Evolutionary conservation across 2,329 filamentous ascomycete species (phyloP).

Genomic region (Talaromyces sp.): DNA sequence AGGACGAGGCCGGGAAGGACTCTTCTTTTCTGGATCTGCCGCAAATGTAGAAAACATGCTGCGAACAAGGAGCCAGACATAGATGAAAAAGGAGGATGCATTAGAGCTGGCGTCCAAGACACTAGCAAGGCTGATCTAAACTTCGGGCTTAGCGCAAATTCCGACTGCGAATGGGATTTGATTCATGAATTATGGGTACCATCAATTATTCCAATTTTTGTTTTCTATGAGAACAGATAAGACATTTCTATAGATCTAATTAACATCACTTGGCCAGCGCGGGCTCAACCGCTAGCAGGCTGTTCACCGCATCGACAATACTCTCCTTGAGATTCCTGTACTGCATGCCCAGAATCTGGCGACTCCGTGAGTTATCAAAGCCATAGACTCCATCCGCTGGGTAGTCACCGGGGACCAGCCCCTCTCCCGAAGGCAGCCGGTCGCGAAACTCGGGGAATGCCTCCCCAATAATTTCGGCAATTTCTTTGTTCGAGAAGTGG

Average conservation of each 20-base stretch:
- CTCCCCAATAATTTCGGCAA: slow-evolving; percentile 39
- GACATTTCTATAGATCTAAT: not conserved
- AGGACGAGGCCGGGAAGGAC: slow-evolving; percentile 2
- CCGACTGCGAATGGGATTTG: too few relatives aligned
- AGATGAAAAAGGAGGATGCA: not conserved
- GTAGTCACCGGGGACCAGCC: slow-evolving; percentile 21
- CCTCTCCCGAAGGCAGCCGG: slow-evolving; percentile 35
- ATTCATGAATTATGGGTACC: too few relatives aligned
- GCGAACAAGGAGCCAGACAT: not conserved
- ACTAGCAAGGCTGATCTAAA: not conserved
- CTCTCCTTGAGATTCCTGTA: slow-evolving; percentile 33
- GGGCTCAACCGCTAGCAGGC: slow-evolving; percentile 16
- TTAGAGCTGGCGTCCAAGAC: too few relatives aligned
- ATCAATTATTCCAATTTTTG: too few relatives aligned
- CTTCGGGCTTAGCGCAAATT: not conserved
- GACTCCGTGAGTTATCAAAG: slow-evolving; percentile 35
- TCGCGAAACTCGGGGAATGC: slow-evolving; percentile 39
- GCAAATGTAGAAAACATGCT: slow-evolving; percentile 10
- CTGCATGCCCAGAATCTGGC: slow-evolving; percentile 34
- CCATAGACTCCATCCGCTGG: slow-evolving; percentile 24
- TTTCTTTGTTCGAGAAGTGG: slow-evolving; percentile 40
- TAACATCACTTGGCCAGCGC: not conserved
- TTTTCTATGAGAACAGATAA: too few relatives aligned
- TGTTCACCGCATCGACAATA: slow-evolving; percentile 31
- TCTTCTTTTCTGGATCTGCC: slow-evolving; percentile 3